Base-by-base conservation (phyloP, 202 grass and related monocot species). In the Digitaria exilis region DNA sequence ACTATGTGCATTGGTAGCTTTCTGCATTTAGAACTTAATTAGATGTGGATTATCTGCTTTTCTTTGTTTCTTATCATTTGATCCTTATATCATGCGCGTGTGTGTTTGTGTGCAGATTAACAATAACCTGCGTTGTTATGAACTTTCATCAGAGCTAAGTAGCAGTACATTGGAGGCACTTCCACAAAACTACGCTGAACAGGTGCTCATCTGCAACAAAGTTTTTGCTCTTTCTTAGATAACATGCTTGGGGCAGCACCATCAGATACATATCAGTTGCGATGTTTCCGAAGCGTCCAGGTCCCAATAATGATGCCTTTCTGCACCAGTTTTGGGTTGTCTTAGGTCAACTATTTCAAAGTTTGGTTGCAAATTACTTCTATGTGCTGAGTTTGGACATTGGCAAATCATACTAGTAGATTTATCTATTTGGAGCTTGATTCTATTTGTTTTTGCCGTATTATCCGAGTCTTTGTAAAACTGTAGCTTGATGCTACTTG, bases 111-210 rank as follows among this genome's bases (percentile, higher is more conserved):
- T 16, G 57, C 87, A 99, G 91, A 94, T 99, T 81, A 96, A 96
- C 84, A 99, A 99, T 87, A 99, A 99, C 63, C 76, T 99, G 79
- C 88, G 68, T 51, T 96, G 97, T 65, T 90, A 94, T 3, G 91
- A 96, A 85, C 89, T 99, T 83, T 94, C 97, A 50, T 88, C 78
- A 32, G 97, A 99, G 50, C 79, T 99, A 77, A 99, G 97, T 91
- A 92, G 84, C 76, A 96, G 86, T 88, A 96, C 90, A 69, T 68
- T 96, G 86, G 97, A 96, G 79, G 90, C 93, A 28, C 97, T 99
- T 83, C 91, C 93, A 49, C 83, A 80, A 73, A 96, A 96, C 79
- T 99, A 99, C 39, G 91, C 97, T 62, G 97, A 99, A 89, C 97
- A 99, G 93, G 97, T 99, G 30, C 13, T n/a, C 73, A 80, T 72